Percentiles rank a stretch among this genome's conserved stretches.
These are phyloP conservation scores for Colletotrichum chrysophilum DNA, from an alignment of 2,329 filamentous ascomycete species.

Conservation along the genomic window DNA sequence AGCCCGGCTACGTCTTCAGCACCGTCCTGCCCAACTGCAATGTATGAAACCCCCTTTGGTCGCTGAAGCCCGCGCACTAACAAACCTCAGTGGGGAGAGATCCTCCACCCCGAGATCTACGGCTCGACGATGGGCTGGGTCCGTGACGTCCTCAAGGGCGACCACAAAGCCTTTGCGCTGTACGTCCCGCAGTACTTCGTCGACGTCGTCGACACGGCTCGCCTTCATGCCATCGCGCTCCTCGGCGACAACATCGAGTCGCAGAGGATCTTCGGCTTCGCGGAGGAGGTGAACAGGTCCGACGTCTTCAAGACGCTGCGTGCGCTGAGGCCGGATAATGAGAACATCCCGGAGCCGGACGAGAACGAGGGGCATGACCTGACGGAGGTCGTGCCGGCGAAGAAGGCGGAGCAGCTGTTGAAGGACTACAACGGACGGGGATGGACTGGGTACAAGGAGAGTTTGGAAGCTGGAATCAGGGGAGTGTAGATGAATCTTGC, in stretches of 20 bases:
- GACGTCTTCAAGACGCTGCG: conserved; percentile 7
- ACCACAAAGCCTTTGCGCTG: neutral
- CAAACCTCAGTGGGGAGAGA: neutral
- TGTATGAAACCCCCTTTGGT: neutral
- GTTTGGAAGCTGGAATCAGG: conserved; percentile 10
- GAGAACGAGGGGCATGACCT: conserved; percentile 9
- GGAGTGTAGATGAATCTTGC: neutral
- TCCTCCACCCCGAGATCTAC: conserved; percentile 20
- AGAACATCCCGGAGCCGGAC: conserved; percentile 2
- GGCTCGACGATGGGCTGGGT: conserved; percentile 21
- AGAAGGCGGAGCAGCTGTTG: conserved; percentile 8
- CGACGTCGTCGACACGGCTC: conserved; percentile 52
- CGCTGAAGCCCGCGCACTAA: neutral
- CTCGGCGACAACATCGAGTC: conserved; percentile 47
- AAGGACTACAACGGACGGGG: conserved; percentile 16
- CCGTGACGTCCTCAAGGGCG: conserved; percentile 6
- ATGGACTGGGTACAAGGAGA: conserved; percentile 7
- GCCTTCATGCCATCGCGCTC: conserved; percentile 57
- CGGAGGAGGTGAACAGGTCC: conserved; percentile 26
- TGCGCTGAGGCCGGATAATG: conserved; percentile 16
- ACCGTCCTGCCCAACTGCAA: conserved; percentile 32
- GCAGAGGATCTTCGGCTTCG: conserved; percentile 61
- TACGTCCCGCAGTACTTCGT: conserved; percentile 39
- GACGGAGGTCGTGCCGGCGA: conserved; percentile 12
- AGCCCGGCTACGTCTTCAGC: conserved; percentile 36